Conservation (phyloP, 208 protist genomes). For the Crithidia thermophila region DNA sequence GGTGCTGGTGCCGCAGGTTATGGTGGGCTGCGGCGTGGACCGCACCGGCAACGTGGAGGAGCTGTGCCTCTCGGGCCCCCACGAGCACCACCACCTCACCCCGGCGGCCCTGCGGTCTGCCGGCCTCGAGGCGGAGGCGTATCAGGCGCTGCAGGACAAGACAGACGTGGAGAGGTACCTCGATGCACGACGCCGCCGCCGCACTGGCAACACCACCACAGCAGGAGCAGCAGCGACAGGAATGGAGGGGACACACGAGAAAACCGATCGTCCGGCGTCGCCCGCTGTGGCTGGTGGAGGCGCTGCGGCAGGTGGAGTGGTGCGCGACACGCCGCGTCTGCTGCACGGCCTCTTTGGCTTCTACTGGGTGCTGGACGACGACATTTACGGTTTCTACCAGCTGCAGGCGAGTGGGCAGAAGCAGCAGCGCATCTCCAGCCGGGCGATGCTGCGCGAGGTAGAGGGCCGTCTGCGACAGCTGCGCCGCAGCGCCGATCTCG, state of each 20-base stretch:
- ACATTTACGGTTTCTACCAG: constrained; percentile 73
- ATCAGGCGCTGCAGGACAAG: constrained; percentile 15
- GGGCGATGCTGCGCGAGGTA: constrained; percentile 62
- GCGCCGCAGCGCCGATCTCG: constrained; percentile 31
- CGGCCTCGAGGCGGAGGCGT: constrained; percentile 14
- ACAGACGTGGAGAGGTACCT: constrained; percentile 18
- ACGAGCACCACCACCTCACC: constrained; percentile 28
- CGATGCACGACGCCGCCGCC: not conserved
- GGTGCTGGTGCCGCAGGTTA: constrained; percentile 60
- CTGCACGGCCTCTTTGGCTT: constrained; percentile 57
- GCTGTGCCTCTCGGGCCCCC: constrained; percentile 28
- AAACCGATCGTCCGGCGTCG: not conserved
- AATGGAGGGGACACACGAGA: not conserved
- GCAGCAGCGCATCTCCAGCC: constrained; percentile 58
- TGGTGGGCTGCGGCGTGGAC: constrained; percentile 48
- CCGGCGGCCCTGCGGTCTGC: constrained; percentile 21
- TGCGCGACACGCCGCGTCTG: constrained; percentile 18
- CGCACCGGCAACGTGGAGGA: constrained; percentile 44
- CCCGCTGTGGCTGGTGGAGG: not conserved
- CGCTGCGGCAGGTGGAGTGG: not conserved
- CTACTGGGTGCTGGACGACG: constrained; percentile 92
- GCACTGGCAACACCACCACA: not conserved
- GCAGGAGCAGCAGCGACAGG: not conserved
- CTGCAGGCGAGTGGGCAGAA: constrained; percentile 20
- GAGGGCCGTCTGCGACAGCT: constrained; percentile 49